phyloP scores from a whole-genome alignment of 495 filamentous ascomycete species.

The Collariella sp. region DNA sequence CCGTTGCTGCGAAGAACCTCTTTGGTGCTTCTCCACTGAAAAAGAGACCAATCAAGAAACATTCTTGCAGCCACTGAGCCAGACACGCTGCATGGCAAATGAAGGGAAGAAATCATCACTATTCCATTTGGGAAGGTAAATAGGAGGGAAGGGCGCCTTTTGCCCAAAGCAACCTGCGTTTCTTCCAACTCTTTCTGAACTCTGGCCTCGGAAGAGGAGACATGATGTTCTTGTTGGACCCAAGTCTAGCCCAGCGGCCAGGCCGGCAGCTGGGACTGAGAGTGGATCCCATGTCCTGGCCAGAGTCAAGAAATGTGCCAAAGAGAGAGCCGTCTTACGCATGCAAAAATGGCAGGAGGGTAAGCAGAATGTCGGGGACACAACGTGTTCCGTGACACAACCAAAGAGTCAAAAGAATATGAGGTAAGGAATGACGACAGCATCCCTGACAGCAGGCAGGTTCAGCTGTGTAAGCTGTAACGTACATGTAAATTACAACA shows the following conservation, averaged over 20 bases:
- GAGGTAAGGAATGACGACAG: too few relatives aligned
- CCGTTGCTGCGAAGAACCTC: not conserved
- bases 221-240: not conserved
- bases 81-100: not conserved
- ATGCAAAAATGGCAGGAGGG: too few relatives aligned
- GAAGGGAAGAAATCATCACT: not conserved
- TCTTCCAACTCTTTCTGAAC: too few relatives aligned
- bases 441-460: too few relatives aligned
- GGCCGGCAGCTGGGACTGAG: not conserved
- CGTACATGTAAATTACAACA: not conserved
- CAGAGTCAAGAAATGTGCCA: not conserved
- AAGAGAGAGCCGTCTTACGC: too few relatives aligned
- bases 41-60: not conserved
- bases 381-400: too few relatives aligned
- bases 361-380: too few relatives aligned
- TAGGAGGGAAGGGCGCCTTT: too few relatives aligned
- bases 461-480: not conserved
- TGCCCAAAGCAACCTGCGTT: too few relatives aligned
- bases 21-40: not conserved
- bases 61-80: conserved; percentile 2
- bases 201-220: too few relatives aligned
- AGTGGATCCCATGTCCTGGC: not conserved
- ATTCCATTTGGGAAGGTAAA: too few relatives aligned
- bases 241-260: not conserved
- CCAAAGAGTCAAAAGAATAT: too few relatives aligned